A percentile compares a stretch with the other conserved stretches of the same genome.
phyloP scores from a whole-genome alignment of 306 rosid genomes.

The Mucuna pruriens region DNA sequence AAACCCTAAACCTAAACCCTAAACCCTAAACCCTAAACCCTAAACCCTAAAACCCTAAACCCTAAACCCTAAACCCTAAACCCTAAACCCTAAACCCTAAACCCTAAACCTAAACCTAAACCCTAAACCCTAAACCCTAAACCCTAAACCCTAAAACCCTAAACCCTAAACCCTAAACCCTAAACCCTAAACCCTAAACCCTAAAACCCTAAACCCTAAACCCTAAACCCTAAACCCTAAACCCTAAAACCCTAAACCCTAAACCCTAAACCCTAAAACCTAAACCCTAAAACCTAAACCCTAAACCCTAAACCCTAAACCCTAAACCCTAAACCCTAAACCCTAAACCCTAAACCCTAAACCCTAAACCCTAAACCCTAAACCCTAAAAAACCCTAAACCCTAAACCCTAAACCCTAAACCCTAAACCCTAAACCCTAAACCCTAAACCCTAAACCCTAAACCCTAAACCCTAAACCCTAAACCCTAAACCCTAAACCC shows the following conservation, averaged over 20 bases:
- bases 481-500: constrained; percentile 32
- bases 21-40: not conserved
- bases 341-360: constrained; percentile 27
- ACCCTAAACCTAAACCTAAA: constrained; percentile 29
- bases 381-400: constrained; percentile 35
- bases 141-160: not conserved
- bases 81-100: constrained; percentile 31
- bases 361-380: constrained; percentile 33
- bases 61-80: constrained; percentile 5
- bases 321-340: constrained; percentile 30
- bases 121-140: constrained; percentile 22
- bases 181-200: constrained; percentile 21
- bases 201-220: constrained; percentile 10
- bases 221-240: constrained; percentile 28
- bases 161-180: constrained; percentile 10
- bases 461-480: constrained; percentile 39
- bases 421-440: constrained; percentile 33
- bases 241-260: constrained; percentile 32
- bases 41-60: not conserved
- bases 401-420: constrained; percentile 37
- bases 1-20: constrained; percentile 6
- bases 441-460: constrained; percentile 40
- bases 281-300: constrained; percentile 37
- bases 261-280: constrained; percentile 31
- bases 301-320: constrained; percentile 33